These are phyloP conservation scores for Penicillium salamii DNA, from an alignment of 495 filamentous ascomycete species.

Conservation along the genomic window DNA sequence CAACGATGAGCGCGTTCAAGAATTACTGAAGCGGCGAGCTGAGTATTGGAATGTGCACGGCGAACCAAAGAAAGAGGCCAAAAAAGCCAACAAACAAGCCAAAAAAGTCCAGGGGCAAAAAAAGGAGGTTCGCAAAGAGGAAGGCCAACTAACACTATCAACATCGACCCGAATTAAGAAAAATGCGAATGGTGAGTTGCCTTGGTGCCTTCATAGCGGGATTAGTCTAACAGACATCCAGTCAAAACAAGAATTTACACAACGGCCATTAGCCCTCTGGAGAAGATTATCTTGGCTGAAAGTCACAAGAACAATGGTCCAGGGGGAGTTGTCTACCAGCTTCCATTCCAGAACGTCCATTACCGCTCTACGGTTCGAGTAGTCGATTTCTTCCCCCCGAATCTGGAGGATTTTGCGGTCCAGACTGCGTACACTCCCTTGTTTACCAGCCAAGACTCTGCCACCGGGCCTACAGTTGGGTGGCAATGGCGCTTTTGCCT, in stretches of 20 bases:
- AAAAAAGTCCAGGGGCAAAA: conserved; percentile 31
- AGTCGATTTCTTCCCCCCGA: conserved; percentile 73
- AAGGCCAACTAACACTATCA: conserved; percentile 28
- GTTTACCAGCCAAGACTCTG: conserved; percentile 37
- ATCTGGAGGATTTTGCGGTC: conserved; percentile 71
- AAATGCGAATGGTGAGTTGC: conserved; percentile 36
- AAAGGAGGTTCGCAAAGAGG: conserved; percentile 27
- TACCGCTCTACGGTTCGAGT: conserved; percentile 69
- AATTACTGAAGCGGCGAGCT: conserved; percentile 59
- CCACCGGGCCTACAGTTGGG: neutral
- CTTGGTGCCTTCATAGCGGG: neutral
- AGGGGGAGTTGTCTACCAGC: conserved; percentile 41
- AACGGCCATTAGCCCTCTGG: conserved; percentile 30
- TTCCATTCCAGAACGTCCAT: conserved; percentile 72
- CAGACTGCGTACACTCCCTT: conserved; percentile 42
- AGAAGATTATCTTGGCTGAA: conserved; percentile 40
- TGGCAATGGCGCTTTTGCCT: conserved; percentile 84
- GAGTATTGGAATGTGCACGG: conserved; percentile 54
- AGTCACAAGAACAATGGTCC: conserved; percentile 41
- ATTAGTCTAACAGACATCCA: conserved; percentile 14
- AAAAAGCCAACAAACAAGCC: conserved; percentile 31
- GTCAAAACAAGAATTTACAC: conserved; percentile 32
- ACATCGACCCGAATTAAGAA: conserved; percentile 36
- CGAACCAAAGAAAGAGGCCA: conserved; percentile 26
- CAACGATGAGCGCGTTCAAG: conserved; percentile 51